Evolutionary conservation across 129 eudicot species (phyloP).

Genomic region (Centrapalus pauciflorus): DNA sequence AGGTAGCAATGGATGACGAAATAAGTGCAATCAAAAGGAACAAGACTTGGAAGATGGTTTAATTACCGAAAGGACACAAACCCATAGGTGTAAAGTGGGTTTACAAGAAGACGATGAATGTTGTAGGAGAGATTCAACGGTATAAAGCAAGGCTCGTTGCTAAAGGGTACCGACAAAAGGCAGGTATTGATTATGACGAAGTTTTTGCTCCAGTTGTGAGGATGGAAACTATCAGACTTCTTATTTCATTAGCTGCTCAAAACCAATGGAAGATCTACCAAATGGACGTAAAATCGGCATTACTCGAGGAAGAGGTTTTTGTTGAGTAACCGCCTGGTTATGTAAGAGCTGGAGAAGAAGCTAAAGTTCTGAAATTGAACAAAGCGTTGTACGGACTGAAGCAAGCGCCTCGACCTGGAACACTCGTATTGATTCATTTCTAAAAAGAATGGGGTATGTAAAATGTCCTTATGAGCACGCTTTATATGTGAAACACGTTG

Average conservation of each 20-base stretch:
- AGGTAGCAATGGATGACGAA: neutral
- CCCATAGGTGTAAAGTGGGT: neutral
- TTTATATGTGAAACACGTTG: neutral
- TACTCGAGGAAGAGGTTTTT: neutral
- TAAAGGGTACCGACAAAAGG: neutral
- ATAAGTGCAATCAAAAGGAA: neutral
- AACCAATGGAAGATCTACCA: no score
- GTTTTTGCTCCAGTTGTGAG: neutral
- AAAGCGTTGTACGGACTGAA: neutral
- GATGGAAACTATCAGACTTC: neutral
- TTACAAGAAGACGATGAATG: neutral
- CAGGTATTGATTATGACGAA: neutral
- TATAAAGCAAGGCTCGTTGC: neutral
- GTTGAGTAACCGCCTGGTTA: neutral
- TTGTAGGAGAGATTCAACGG: neutral
- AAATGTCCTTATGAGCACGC: conserved; percentile 1
- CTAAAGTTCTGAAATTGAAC: neutral
- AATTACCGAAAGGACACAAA: neutral
- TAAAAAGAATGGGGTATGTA: neutral
- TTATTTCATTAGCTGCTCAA: neutral
- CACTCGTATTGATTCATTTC: neutral
- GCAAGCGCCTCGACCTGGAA: neutral
- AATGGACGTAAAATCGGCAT: no score
- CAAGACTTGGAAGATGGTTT: neutral
- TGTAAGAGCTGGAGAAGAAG: neutral